phyloP scores from a whole-genome alignment of 2,329 filamentous ascomycete genomes.

The Xylariaceae sp. region DNA sequence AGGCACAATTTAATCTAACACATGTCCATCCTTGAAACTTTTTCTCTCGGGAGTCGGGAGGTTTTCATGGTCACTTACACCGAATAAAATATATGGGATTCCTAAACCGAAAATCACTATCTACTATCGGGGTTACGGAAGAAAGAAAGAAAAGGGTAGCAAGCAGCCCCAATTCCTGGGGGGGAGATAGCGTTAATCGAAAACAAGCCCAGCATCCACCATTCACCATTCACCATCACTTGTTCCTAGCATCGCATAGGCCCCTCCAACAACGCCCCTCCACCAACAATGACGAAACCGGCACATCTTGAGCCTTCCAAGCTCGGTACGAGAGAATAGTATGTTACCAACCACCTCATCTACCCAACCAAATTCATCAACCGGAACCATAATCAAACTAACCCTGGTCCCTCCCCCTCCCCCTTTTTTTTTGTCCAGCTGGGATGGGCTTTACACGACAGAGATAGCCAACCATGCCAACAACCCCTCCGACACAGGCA shows the following conservation, averaged over 20 bases:
- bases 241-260: neutral
- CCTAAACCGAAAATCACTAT: neutral
- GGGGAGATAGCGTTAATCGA: no score
- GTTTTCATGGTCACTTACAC: neutral
- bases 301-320: slow-evolving; percentile 66
- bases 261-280: neutral
- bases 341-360: slow-evolving; percentile 31
- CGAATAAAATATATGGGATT: neutral
- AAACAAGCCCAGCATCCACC: no score
- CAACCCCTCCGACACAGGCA: slow-evolving; percentile 75
- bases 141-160: no score
- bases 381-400: no score
- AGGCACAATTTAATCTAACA: neutral
- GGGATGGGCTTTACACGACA: slow-evolving; percentile 66
- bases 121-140: neutral
- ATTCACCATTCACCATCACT: neutral
- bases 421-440: slow-evolving; percentile 42
- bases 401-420: no score
- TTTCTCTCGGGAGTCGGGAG: no score
- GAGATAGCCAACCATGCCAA: slow-evolving; percentile 66
- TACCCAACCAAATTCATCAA: neutral
- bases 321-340: slow-evolving; percentile 91
- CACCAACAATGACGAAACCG: slow-evolving; percentile 39
- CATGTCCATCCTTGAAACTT: neutral
- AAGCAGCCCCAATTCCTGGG: no score